These are phyloP conservation scores for Fusarium brevicatenulatum DNA, from an alignment of 2,329 filamentous ascomycete species.

Conservation along the genomic window DNA sequence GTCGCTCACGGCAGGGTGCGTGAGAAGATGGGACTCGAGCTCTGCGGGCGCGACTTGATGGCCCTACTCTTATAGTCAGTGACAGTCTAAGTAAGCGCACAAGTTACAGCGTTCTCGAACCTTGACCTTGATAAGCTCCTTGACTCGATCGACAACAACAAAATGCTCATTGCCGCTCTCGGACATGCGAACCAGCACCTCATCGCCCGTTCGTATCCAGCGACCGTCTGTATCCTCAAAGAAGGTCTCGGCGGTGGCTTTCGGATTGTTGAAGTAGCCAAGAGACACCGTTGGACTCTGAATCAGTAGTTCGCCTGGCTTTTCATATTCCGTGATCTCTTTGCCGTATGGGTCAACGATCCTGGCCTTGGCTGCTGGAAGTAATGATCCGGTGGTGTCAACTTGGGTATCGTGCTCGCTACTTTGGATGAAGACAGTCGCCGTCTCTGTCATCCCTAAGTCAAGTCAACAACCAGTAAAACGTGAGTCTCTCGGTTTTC, in stretches of 20 bases:
- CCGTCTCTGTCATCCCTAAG: slow-evolving; percentile 45
- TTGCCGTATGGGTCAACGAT: slow-evolving; percentile 72
- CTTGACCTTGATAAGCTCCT: slow-evolving; percentile 76
- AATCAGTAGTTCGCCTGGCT: slow-evolving; percentile 84
- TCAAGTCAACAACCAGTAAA: too few relatives aligned
- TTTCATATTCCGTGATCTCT: slow-evolving; percentile 74
- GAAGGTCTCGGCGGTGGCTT: slow-evolving; percentile 84
- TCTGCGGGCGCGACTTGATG: slow-evolving; percentile 83
- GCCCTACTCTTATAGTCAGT: slow-evolving; percentile 50
- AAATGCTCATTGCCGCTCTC: slow-evolving; percentile 79
- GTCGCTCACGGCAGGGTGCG: slow-evolving; percentile 75
- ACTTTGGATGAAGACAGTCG: slow-evolving; percentile 47
- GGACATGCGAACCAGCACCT: slow-evolving; percentile 74
- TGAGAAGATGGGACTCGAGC: slow-evolving; percentile 78
- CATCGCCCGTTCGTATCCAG: slow-evolving; percentile 88
- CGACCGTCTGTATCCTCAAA: slow-evolving; percentile 69
- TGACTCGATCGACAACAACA: slow-evolving; percentile 80
- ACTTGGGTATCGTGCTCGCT: slow-evolving; percentile 68
- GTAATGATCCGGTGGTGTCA: slow-evolving; percentile 73
- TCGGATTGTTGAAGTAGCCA: slow-evolving; percentile 87
- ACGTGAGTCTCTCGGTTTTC: too few relatives aligned
- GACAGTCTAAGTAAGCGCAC: too few relatives aligned
- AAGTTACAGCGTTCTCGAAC: neutral
- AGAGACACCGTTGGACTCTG: slow-evolving; percentile 80
- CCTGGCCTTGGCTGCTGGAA: slow-evolving; percentile 71